Evolutionary conservation across 1,284 basidiomycete genomes (phyloP).

Genomic region (Irpex sp.): DNA sequence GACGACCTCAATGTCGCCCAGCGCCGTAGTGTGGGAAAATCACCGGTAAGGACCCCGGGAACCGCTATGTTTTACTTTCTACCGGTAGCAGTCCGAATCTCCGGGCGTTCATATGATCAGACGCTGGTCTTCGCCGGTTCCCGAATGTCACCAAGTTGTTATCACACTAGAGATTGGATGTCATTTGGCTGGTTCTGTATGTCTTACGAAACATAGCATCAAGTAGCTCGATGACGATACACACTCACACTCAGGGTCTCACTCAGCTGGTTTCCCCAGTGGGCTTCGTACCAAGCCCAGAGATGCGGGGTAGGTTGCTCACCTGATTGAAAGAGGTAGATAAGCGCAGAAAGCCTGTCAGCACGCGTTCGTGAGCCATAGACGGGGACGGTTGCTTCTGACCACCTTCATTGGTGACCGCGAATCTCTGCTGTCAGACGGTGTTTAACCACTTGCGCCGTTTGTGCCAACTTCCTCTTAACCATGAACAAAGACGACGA

Average conservation of each 20-base stretch:
- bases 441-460: not conserved
- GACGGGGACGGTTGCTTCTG: not conserved
- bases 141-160: not conserved
- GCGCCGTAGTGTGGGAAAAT: constrained; percentile 2
- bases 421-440: not conserved
- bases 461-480: not conserved
- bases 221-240: too few relatives aligned
- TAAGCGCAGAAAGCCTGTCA: constrained; percentile 4
- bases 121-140: not conserved
- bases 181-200: too few relatives aligned
- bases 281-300: not conserved
- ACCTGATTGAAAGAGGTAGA: not conserved
- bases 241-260: too few relatives aligned
- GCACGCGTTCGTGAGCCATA: not conserved
- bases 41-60: constrained; percentile 7
- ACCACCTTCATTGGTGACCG: not conserved
- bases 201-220: too few relatives aligned
- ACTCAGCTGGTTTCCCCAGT: not conserved
- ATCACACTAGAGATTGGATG: not conserved
- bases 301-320: not conserved
- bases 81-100: not conserved
- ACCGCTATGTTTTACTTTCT: not conserved
- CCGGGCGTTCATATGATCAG: not conserved
- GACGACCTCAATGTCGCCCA: constrained; percentile 1
- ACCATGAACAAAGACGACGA: constrained; percentile 14